Evolutionary conservation across 139 green algal genomes (phyloP), one percentile per base, ranked within the genome.

Genomic region (Tetradesmus lagerheimii): DNA sequence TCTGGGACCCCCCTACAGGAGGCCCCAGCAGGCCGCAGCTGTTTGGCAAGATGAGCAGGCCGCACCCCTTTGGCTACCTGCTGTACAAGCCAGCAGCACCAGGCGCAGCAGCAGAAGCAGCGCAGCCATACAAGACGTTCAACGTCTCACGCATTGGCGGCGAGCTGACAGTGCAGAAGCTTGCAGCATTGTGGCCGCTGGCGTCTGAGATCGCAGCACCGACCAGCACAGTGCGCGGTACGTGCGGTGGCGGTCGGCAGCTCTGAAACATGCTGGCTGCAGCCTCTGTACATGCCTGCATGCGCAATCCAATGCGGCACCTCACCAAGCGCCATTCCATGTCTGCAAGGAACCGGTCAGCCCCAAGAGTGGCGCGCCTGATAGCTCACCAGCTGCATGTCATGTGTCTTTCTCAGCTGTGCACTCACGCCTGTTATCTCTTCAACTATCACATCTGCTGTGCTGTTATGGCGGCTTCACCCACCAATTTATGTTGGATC

Each of bases 11-110:
- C 15, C 80, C 82, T 27, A 79, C 31, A 37, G 71, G 71, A 27
- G 82, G 82, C 35, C 53, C 67, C 67, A 34, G 75, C 25, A 53
- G 50, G 15, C 75, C 74, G 2, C 86, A 90, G 47, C 75, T 90
- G 43, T 84, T 90, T 71, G 86, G 75, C 45, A 83, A 90, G 47
- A 45, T 90, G 34, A 47, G 9, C 43, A 77, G 64, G 75, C 75
- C 71, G 16, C 86, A 83, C 34, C 16, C 18, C 43, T 90, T 90
- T 78, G 75, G 71, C 12, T 90, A 75, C 45, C 43, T 39, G 31
- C 71, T 90, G 47, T 90, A 84, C 45, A 37, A 57, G 39, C n/a
- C 18, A 5, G 39, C 31, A 29, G 67, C 43, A 45, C 39, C 66
- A 47, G 71, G 25, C 16, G 71, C 71, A 25, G 71, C 31, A 37